Percentiles rank a stretch among this genome's conserved stretches.
These are phyloP conservation scores for Pugionium cornutum DNA, from an alignment of 345 rosid species.

Conservation along the genomic window DNA sequence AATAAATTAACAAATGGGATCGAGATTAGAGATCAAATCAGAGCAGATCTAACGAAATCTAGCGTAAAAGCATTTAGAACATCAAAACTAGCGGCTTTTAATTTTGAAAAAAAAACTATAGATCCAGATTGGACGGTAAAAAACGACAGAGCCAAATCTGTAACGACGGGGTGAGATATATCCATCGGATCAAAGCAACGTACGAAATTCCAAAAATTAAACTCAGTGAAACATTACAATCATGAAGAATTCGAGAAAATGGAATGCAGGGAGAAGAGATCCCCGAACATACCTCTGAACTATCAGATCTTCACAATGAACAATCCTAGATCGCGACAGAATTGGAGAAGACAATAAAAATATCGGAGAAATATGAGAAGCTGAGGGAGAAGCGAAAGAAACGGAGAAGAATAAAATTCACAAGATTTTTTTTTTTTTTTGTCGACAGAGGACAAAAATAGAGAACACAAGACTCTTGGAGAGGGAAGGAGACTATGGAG, in stretches of 20 bases:
- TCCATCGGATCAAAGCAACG: slow-evolving; percentile 1
- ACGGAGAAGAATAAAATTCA: slow-evolving; percentile 26
- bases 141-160: no score
- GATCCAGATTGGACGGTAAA: no score
- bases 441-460: slow-evolving; percentile 11
- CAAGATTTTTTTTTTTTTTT: not conserved
- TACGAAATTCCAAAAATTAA: not conserved
- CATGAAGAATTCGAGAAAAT: not conserved
- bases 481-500: slow-evolving; percentile 23
- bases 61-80: not conserved
- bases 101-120: no score
- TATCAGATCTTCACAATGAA: slow-evolving; percentile 25
- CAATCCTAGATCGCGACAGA: slow-evolving; percentile 8
- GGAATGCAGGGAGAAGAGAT: not conserved
- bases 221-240: not conserved
- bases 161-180: not conserved
- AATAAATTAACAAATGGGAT: no score
- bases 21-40: not conserved
- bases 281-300: slow-evolving; percentile 21
- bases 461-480: slow-evolving; percentile 15
- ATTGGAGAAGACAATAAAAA: not conserved
- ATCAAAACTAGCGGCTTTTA: not conserved
- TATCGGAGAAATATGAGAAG: slow-evolving; percentile 1
- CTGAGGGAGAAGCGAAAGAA: slow-evolving; percentile 21
- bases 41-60: not conserved